Conservation (phyloP, 768 basidiomycete species). For the Tephrocybe sp. region DNA sequence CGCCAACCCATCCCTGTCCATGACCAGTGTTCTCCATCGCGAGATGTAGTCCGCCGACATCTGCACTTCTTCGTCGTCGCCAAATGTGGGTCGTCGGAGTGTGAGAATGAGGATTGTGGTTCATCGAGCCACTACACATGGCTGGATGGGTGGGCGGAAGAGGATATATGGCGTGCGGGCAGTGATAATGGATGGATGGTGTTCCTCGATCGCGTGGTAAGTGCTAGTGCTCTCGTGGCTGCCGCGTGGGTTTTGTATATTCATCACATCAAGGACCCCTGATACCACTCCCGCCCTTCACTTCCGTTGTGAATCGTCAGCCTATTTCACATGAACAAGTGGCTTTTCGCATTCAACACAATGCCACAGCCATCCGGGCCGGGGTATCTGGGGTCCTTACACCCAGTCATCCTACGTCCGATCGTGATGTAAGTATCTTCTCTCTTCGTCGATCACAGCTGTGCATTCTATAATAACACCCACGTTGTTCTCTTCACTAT, state of each 20-base stretch:
- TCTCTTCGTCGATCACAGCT: background rate
- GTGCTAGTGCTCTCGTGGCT: slow-evolving; percentile 41
- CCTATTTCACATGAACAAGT: too few species aligned
- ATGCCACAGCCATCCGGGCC: slow-evolving; percentile 7
- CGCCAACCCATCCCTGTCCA: slow-evolving; percentile 70
- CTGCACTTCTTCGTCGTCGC: slow-evolving; percentile 76
- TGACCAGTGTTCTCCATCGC: slow-evolving; percentile 61
- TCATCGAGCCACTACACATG: slow-evolving; percentile 11
- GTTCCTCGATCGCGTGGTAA: slow-evolving; percentile 37
- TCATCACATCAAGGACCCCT: slow-evolving; percentile 20
- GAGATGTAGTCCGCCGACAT: slow-evolving; percentile 84
- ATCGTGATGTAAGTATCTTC: background rate
- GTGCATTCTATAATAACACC: background rate
- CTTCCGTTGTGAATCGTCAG: too few species aligned
- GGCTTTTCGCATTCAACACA: slow-evolving; percentile 5
- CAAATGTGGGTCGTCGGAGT: slow-evolving; percentile 16
- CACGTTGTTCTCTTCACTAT: background rate
- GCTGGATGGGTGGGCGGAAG: background rate
- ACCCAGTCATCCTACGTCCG: slow-evolving; percentile 1
- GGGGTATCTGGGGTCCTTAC: background rate
- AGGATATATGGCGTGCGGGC: slow-evolving; percentile 10
- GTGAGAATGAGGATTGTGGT: slow-evolving; percentile 1
- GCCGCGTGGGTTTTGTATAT: slow-evolving; percentile 36
- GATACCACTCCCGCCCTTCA: slow-evolving; percentile 15
- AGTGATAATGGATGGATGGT: slow-evolving; percentile 20